Evolutionary conservation across 208 protist genomes (phyloP).

Genomic region (Vickermania spadyakhi): DNA sequence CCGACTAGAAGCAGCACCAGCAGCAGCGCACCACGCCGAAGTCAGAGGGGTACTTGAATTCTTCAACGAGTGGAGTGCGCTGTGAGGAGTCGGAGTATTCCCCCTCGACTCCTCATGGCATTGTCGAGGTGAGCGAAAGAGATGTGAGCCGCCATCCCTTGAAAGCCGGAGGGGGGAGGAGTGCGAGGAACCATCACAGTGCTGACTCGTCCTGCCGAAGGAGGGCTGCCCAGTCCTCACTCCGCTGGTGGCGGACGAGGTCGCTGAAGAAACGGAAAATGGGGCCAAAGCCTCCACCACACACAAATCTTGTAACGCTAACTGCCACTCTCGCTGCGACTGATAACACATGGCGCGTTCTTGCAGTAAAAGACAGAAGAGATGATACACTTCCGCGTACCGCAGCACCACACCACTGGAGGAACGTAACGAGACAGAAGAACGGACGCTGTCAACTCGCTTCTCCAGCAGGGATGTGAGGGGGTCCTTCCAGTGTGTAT

Average conservation of each 20-base stretch:
- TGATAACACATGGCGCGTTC: neutral
- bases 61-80: neutral
- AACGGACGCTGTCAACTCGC: no score
- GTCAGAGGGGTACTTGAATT: neutral
- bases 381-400: neutral
- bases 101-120: neutral
- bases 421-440: no score
- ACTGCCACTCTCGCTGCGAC: neutral
- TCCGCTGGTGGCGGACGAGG: no score
- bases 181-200: neutral
- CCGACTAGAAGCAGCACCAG: neutral
- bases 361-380: neutral
- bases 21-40: neutral
- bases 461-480: no score
- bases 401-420: neutral
- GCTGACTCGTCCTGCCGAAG: neutral
- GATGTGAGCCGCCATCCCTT: no score
- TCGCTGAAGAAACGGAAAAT: no score
- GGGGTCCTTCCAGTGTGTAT: neutral
- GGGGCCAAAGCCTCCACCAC: neutral
- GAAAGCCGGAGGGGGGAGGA: neutral
- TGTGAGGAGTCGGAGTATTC: neutral
- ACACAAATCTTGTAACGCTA: neutral
- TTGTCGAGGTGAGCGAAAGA: no score
- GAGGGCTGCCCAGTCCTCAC: neutral